Conservation (phyloP, 192 early-diverging fungal genomes). For the Gigaspora rosea region DNA sequence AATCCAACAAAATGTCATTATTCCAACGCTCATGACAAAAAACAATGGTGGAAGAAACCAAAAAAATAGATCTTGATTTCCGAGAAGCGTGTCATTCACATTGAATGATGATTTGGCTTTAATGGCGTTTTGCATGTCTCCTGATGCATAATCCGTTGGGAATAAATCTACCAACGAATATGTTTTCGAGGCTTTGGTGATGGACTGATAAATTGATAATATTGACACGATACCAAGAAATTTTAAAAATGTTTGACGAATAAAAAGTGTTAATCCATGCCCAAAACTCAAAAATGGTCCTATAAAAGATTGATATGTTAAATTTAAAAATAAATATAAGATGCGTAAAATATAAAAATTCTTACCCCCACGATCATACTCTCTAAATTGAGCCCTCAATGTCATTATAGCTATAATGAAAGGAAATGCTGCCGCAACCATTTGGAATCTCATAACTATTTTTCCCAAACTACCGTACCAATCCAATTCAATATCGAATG, state of each 20-base stretch:
- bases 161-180: conserved; percentile 18
- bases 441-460: conserved; percentile 70
- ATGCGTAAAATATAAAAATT: conserved; percentile 10
- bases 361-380: conserved; percentile 35
- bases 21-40: conserved; percentile 48
- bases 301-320: conserved; percentile 9
- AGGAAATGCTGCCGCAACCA: conserved; percentile 65
- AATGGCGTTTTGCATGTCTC: conserved; percentile 19
- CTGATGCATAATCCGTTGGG: conserved; percentile 7
- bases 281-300: conserved; percentile 46
- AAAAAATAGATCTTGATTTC: conserved; percentile 54
- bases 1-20: conserved; percentile 43
- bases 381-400: conserved; percentile 47
- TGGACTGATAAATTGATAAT: conserved; percentile 43
- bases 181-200: conserved; percentile 32
- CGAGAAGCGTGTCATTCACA: conserved; percentile 46
- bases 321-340: background rate
- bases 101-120: conserved; percentile 34
- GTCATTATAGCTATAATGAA: conserved; percentile 65
- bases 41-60: conserved; percentile 54
- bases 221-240: conserved; percentile 39
- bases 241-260: conserved; percentile 38
- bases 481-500: conserved; percentile 57
- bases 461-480: conserved; percentile 72
- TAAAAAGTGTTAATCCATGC: conserved; percentile 39